Base-by-base conservation (phyloP, 306 rosid species). In the Abrus precatorius region DNA sequence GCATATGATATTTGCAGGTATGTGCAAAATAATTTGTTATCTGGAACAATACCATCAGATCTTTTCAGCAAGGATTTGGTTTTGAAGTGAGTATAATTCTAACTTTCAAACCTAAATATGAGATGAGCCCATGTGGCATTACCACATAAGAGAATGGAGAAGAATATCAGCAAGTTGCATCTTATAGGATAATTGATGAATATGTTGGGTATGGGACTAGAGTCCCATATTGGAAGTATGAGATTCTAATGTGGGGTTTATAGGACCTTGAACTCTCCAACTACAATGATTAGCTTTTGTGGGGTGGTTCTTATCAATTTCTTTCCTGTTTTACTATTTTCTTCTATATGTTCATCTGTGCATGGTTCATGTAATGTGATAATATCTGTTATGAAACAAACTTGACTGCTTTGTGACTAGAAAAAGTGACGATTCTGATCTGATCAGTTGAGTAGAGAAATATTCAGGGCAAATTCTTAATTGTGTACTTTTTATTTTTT, bases 11-110 rank as follows among this genome's bases (percentile, higher is more conserved):
- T 50, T 72, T 83, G 85, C 88, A 95, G 97, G 88, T 85, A 92
- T 82, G 90, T 92, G 85, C 97, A 93, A 87, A 91, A 93, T 80
- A 95, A 95, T 81, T 65, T 68, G 92, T 70, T 95, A 84, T 89
- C 94, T 13, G 99, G 99, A 88, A 83, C 85, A 2, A 80, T 95
- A 63, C 99, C 99, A 2, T 75, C 84, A 3, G 84, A 86, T 70
- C 99, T 92, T 78, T 77, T 84, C 59, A 87, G 84, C 50, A 87
- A 82, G 82, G 79, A 88, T 82, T 68, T 93, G 79, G 74, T 76
- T 79, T 47, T 95, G 38, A 72, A 85, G 98, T 94, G 87, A 89
- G 98, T 88, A 75, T 61, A 47, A 1, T 33, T 78, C 76, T 69
- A 50, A 33, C 57, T 66, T 62, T 56, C 63, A 43, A 56, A 65